Base-by-base conservation (phyloP, 2,329 filamentous ascomycete genomes). In the Blastomyces emzantsi region DNA sequence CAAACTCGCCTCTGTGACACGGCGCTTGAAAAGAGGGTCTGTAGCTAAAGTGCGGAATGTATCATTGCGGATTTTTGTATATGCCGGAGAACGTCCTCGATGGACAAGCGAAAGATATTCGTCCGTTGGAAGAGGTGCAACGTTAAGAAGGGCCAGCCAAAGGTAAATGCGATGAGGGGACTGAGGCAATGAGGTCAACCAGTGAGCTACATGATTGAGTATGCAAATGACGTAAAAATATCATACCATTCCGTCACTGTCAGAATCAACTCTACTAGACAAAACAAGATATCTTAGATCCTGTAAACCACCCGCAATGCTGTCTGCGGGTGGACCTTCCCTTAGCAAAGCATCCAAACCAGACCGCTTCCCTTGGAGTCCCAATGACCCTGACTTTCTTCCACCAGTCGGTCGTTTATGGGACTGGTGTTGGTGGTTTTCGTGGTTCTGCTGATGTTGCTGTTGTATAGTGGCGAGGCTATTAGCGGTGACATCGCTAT, bases 11-110 rank as follows among this genome's bases (percentile, higher is more conserved):
- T 99, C 94, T 64, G 91, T 96, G 65, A 99, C 94, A 64, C 93
- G 89, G 41, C 94, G 87, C 66, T 94, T 90, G 81, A 97, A 99
- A 45, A 99, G 85, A n/a, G 93, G 92, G 72, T 99, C 94, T 61
- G 93, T 97, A 41, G 94, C 94, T 62, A 99, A 82, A 0, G 94
- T 99, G 70, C 94, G 90, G 76, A 97, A 97, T 51, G 94, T 97
- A 76, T 99, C 94, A 77, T 99, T 97, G 74, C 92, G 90, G 73
- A 99, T 99, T 79, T 99, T 99, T 71, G 90, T 87, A 78, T 99
- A 96, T 56, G 92, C 92, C 0, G 93, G 92, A 2, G 93, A 97
- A 30, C 93, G 90, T 66, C 94, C 93, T 67, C 94, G 90, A 73
- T 96, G 92, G 68, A 99, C 89, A 55, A 97, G 88, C 64, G 85